Evolutionary conservation across 2,329 filamentous ascomycete species (phyloP), one percentile per base, ranked within the genome.

Genomic region (Epichloe festucae): DNA sequence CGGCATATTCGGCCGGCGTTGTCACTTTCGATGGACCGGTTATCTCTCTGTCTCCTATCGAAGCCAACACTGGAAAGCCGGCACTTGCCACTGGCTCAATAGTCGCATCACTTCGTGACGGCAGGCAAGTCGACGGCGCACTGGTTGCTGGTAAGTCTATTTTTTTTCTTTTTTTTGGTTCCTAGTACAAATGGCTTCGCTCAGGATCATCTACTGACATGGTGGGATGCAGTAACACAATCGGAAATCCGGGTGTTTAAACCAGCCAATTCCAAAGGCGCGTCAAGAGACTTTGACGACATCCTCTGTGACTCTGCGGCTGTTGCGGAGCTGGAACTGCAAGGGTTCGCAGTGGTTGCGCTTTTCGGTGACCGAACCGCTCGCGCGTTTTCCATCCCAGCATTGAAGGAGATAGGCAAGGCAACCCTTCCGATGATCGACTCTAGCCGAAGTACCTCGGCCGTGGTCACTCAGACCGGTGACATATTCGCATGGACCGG

Each of bases 401-500:
- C 79, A 0, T 72, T 98, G 15, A 93, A 89, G 62, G 91, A 97
- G 61, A 82, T 98, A 51, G 85, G 81, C 31, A 78, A 77, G 42
- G 75, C 79, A 1, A 75, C 78, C 11, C 71, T 95, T 4, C 73
- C 81, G 4, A 79, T 84, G 65, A 70, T 95, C 3, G 90, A 97
- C 61, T 74, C 83, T 31, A 79, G 79, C 21, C 80, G 89, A n/a
- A 79, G 85, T 50, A 72, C 76, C 1, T 81, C 84, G 35, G 77
- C 87, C 0, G 72, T 82, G 14, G 84, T 96, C 46, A 87, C 87
- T 0, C 73, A 79, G 17, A 85, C 85, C 1, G 91, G 93, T 5
- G 86, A 93, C 59, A 76, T 97, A 19, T 77, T 96, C 56, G 87
- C 83, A 40, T 97, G 90, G 89, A 85, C 83, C 1, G 89, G 90